phyloP scores from a whole-genome alignment of 768 basidiomycete species.

The Psilocybe subaeruginosa region DNA sequence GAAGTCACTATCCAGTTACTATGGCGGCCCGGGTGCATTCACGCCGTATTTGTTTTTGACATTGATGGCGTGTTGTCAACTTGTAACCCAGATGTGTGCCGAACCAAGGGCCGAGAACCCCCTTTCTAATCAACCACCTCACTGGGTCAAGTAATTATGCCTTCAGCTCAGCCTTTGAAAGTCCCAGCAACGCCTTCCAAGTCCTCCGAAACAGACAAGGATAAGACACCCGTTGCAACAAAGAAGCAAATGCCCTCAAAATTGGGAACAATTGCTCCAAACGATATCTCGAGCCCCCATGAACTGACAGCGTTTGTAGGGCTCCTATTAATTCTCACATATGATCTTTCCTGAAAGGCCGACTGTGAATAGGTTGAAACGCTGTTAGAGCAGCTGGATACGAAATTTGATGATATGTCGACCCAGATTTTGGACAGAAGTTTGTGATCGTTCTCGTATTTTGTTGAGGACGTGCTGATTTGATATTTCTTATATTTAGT shows the following conservation, averaged over 20 bases:
- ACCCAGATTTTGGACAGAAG: conserved; percentile 84
- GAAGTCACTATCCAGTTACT: too few relatives aligned
- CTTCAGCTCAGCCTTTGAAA: conserved; percentile 71
- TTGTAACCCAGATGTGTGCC: too few relatives aligned
- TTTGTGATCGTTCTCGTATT: conserved; percentile 37
- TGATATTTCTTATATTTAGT: conserved; percentile 48
- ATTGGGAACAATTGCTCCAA: conserved; percentile 41
- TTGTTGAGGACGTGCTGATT: conserved; percentile 2
- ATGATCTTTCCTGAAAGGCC: not conserved
- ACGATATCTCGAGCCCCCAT: conserved; percentile 89
- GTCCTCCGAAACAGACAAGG: conserved; percentile 41
- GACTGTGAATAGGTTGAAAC: conserved; percentile 71
- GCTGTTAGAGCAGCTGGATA: conserved; percentile 82
- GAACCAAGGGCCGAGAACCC: not conserved
- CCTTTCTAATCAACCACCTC: conserved; percentile 1
- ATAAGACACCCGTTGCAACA: conserved; percentile 55
- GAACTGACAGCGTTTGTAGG: conserved; percentile 94
- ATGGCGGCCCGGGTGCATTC: too few relatives aligned
- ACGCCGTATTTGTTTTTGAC: too few relatives aligned
- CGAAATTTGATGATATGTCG: conserved; percentile 93
- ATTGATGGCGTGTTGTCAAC: too few relatives aligned
- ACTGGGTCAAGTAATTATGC: conserved; percentile 17
- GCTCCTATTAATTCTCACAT: not conserved
- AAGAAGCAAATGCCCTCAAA: conserved; percentile 44
- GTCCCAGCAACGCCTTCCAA: conserved; percentile 62